Evolutionary conservation across 352 stramenopile genomes (phyloP).

Genomic region (Pythium angustatum): DNA sequence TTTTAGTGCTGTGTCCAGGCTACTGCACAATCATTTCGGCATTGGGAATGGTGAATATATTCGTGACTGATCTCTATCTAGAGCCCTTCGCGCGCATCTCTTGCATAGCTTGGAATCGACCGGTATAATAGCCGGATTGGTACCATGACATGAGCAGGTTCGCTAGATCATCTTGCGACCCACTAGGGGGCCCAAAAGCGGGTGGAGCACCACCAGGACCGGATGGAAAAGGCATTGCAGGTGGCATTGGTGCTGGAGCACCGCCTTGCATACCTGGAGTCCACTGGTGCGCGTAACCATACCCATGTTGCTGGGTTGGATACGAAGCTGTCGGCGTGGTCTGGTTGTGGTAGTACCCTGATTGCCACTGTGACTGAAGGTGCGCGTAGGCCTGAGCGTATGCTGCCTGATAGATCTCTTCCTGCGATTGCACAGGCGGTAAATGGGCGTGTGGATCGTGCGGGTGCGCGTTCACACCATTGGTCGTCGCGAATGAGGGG

Average conservation of each 20-base stretch:
- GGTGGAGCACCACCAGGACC: background rate
- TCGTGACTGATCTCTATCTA: slow-evolving; percentile 12
- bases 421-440: slow-evolving; percentile 5
- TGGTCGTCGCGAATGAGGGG: background rate
- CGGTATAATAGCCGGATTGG: slow-evolving; percentile 83
- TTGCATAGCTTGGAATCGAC: slow-evolving; percentile 74
- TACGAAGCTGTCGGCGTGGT: slow-evolving; percentile 7
- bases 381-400: slow-evolving; percentile 71
- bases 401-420: slow-evolving; percentile 60
- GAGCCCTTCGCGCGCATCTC: slow-evolving; percentile 44
- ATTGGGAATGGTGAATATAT: slow-evolving; percentile 10
- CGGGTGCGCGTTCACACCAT: background rate
- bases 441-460: background rate
- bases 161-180: slow-evolving; percentile 51
- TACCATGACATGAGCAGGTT: slow-evolving; percentile 85
- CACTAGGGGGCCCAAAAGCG: background rate
- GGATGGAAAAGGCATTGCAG: slow-evolving; percentile 19
- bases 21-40: slow-evolving; percentile 17
- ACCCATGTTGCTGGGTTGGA: background rate
- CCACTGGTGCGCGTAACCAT: slow-evolving; percentile 7
- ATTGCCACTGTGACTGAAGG: slow-evolving; percentile 59
- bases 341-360: background rate
- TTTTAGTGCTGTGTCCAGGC: background rate
- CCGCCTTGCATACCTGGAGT: background rate
- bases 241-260: background rate